These are phyloP conservation scores for Trichoderma sp. DNA, from an alignment of 2,329 filamentous ascomycete genomes.

Conservation along the genomic window DNA sequence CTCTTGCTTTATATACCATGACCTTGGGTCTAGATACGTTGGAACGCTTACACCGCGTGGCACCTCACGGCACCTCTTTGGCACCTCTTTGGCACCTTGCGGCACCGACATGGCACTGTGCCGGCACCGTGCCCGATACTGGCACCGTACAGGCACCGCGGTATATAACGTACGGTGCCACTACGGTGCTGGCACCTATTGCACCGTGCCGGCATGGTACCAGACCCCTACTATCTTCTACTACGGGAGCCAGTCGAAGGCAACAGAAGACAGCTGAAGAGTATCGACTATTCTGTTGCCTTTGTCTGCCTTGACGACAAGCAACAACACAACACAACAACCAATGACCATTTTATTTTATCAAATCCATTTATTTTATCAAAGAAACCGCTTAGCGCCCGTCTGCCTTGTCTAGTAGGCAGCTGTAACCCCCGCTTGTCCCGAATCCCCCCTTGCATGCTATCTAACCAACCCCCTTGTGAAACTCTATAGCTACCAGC, in stretches of 20 bases:
- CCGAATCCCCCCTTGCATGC: conserved; percentile 5
- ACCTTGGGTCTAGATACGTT: too few relatives aligned
- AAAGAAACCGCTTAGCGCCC: not conserved
- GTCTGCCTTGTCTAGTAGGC: not conserved
- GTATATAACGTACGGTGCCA: too few relatives aligned
- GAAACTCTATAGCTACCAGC: not conserved
- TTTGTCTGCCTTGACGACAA: not conserved
- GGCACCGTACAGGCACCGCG: not conserved
- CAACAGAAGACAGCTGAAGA: not conserved
- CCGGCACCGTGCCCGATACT: too few relatives aligned
- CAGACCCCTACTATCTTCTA: too few relatives aligned
- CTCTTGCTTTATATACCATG: too few relatives aligned
- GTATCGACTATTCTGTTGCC: not conserved
- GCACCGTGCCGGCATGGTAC: too few relatives aligned
- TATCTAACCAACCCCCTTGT: not conserved
- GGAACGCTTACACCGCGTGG: too few relatives aligned
- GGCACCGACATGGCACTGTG: too few relatives aligned
- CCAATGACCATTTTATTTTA: not conserved
- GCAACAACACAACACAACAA: not conserved
- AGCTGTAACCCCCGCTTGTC: not conserved
- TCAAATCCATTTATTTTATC: not conserved
- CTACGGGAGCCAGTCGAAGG: not conserved
- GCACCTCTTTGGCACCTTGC: too few relatives aligned
- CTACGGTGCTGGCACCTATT: too few relatives aligned
- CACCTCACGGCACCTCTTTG: too few relatives aligned